Evolutionary conservation across 805 yeast genomes (phyloP).

Genomic region (Clavispora phyllophila): DNA sequence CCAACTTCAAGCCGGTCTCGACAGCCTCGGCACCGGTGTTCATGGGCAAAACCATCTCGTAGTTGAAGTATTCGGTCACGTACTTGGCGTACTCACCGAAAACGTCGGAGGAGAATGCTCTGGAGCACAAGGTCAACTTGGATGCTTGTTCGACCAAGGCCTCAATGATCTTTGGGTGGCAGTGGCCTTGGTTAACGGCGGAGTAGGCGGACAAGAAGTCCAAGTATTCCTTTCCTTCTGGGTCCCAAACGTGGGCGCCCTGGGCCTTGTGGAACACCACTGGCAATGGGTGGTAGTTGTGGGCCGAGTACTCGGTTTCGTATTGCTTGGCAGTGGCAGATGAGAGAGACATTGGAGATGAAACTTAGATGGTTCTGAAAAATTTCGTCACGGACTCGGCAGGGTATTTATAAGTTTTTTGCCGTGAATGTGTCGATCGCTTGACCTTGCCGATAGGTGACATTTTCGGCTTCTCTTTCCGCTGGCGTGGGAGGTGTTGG

Average conservation of each 20-base stretch:
- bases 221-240: slow-evolving; percentile 90
- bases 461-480: slow-evolving; percentile 13
- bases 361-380: background rate
- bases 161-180: slow-evolving; percentile 85
- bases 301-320: slow-evolving; percentile 85
- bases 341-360: slow-evolving; percentile 35
- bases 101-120: slow-evolving; percentile 88
- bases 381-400: background rate
- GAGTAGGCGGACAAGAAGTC: slow-evolving; percentile 94
- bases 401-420: slow-evolving; percentile 4
- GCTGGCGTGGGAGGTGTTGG: background rate
- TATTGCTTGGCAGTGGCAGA: slow-evolving; percentile 59
- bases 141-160: slow-evolving; percentile 88
- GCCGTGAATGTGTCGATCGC: slow-evolving; percentile 6
- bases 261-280: slow-evolving; percentile 82
- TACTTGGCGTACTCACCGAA: slow-evolving; percentile 85
- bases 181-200: slow-evolving; percentile 97
- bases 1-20: slow-evolving; percentile 88
- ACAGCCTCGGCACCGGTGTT: slow-evolving; percentile 99
- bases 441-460: slow-evolving; percentile 18
- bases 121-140: slow-evolving; percentile 75
- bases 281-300: slow-evolving; percentile 94
- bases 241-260: slow-evolving; percentile 97
- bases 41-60: slow-evolving; percentile 94
- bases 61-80: slow-evolving; percentile 81